phyloP scores from a whole-genome alignment of 2,329 filamentous ascomycete species.

The Fusarium sp. region DNA sequence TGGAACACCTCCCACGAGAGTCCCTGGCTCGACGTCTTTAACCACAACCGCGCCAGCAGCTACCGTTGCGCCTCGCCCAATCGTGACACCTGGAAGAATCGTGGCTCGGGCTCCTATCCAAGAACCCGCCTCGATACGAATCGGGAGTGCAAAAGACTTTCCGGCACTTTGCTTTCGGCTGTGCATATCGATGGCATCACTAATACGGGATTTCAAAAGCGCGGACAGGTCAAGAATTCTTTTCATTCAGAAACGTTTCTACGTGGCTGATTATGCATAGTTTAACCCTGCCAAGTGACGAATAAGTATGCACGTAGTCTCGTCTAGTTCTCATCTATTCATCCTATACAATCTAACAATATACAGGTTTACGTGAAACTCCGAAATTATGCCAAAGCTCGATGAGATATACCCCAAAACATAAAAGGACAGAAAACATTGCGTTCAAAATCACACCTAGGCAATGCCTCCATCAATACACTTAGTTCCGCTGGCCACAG shows the following conservation, averaged over 20 bases:
- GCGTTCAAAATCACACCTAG: neutral
- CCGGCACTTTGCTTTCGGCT: neutral
- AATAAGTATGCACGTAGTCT: too few species aligned
- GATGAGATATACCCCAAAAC: too few species aligned
- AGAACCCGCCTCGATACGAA: constrained; percentile 14
- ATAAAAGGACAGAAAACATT: neutral
- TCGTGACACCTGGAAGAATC: constrained; percentile 11
- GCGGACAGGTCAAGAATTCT: too few species aligned
- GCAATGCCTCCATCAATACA: constrained; percentile 35
- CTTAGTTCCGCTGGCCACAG: constrained; percentile 34
- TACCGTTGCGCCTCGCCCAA: constrained; percentile 17
- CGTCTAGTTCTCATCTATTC: neutral
- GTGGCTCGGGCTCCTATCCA: constrained; percentile 23
- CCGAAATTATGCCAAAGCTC: neutral
- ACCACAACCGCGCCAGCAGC: constrained; percentile 19
- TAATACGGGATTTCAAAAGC: too few species aligned
- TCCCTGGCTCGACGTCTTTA: constrained; percentile 21
- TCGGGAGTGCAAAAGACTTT: constrained; percentile 20
- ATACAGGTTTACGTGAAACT: too few species aligned
- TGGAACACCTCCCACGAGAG: constrained; percentile 22
- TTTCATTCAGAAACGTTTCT: too few species aligned
- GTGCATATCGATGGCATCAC: neutral
- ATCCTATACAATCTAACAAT: neutral
- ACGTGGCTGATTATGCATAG: too few species aligned
- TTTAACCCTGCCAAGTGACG: too few species aligned